phyloP scores from a whole-genome alignment of 1,284 basidiomycete genomes.

The Mrakiaceae sp. region DNA sequence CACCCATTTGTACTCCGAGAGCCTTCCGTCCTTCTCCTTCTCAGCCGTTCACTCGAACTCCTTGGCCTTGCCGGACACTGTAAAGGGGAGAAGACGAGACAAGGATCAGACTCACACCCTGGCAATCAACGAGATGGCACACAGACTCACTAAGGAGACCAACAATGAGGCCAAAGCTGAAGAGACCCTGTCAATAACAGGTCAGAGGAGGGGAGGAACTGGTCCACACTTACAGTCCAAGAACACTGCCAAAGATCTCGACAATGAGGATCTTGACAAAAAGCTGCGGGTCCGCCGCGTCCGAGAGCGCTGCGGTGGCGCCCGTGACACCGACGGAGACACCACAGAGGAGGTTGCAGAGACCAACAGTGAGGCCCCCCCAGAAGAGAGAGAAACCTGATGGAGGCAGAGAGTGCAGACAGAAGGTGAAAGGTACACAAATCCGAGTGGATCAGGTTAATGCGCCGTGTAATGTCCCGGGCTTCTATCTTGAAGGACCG shows the following conservation, averaged over 20 bases:
- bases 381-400: slow-evolving; percentile 84
- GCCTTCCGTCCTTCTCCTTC: too few relatives aligned
- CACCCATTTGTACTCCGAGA: too few relatives aligned
- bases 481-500: neutral
- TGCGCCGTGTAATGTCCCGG: too few relatives aligned
- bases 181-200: neutral
- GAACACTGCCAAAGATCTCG: slow-evolving; percentile 78
- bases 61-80: neutral
- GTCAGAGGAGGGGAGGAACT: neutral
- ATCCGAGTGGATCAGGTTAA: neutral
- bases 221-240: slow-evolving; percentile 47
- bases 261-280: slow-evolving; percentile 93
- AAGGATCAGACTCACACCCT: neutral
- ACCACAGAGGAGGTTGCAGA: slow-evolving; percentile 61
- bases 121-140: neutral
- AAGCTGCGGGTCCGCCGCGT: slow-evolving; percentile 80
- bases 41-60: neutral
- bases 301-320: slow-evolving; percentile 79
- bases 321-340: slow-evolving; percentile 83
- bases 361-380: slow-evolving; percentile 81
- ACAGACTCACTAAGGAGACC: neutral
- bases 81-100: neutral
- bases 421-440: neutral
- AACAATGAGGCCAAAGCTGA: neutral
- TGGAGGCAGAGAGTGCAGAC: neutral